These are phyloP conservation scores for Megacollybia platyphylla DNA, from an alignment of 1,284 basidiomycete species.

Conservation along the genomic window DNA sequence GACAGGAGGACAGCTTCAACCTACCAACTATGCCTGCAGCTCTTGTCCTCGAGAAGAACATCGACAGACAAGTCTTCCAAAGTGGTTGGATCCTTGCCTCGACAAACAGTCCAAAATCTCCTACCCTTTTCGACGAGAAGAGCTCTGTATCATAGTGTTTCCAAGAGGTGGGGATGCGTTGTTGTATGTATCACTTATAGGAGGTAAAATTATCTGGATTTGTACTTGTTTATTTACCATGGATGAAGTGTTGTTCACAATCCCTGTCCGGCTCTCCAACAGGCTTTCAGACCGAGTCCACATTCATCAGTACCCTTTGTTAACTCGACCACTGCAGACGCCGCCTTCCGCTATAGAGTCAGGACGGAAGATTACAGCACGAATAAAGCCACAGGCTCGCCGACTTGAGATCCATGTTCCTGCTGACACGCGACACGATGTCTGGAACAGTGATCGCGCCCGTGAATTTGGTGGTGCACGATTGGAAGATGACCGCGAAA, in stretches of 20 bases:
- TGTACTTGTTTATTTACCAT: slow-evolving; percentile 14
- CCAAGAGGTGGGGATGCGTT: neutral
- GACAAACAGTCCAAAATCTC: neutral
- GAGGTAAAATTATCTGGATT: neutral
- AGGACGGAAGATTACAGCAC: slow-evolving; percentile 64
- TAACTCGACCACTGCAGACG: slow-evolving; percentile 56
- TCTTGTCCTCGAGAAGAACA: slow-evolving; percentile 10
- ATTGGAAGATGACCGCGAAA: slow-evolving; percentile 60
- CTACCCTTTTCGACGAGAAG: neutral
- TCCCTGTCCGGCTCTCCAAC: slow-evolving; percentile 63
- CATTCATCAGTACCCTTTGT: slow-evolving; percentile 67
- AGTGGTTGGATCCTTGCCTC: slow-evolving; percentile 3
- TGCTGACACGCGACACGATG: slow-evolving; percentile 60
- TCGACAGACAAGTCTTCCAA: slow-evolving; percentile 12
- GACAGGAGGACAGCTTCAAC: neutral
- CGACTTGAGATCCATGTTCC: slow-evolving; percentile 68
- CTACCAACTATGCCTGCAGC: slow-evolving; percentile 14
- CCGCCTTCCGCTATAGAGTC: slow-evolving; percentile 59
- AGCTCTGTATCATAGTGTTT: slow-evolving; percentile 1
- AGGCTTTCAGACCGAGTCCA: slow-evolving; percentile 49
- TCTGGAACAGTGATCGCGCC: slow-evolving; percentile 62
- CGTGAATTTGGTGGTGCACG: slow-evolving; percentile 51
- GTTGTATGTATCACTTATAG: neutral
- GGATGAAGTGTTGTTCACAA: slow-evolving; percentile 46
- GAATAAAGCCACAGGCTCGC: slow-evolving; percentile 48